Evolutionary conservation across 305 asterid genomes (phyloP).

Genomic region (Fraxinus sp.): DNA sequence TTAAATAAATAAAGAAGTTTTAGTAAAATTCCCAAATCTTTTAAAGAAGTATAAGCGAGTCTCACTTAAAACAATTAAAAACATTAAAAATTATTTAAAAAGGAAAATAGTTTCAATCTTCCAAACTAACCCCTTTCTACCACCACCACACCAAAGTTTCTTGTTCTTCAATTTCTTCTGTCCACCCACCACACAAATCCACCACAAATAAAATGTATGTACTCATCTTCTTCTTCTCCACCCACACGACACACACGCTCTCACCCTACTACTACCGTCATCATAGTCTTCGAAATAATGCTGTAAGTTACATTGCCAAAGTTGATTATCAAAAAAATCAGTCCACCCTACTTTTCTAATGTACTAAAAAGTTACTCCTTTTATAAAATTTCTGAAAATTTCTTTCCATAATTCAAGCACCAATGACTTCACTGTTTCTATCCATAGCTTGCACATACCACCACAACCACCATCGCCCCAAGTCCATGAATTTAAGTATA

Average conservation of each 20-base stretch:
- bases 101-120: background rate
- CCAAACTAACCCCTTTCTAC: background rate
- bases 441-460: slow-evolving; percentile 10
- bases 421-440: slow-evolving; percentile 15
- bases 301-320: background rate
- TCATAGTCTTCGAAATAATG: background rate
- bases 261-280: background rate
- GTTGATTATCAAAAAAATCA: background rate
- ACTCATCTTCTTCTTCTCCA: background rate
- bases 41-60: background rate
- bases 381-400: background rate
- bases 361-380: background rate
- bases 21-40: background rate
- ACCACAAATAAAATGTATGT: background rate
- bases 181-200: background rate
- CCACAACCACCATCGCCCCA: slow-evolving; percentile 3
- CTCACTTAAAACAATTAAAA: background rate
- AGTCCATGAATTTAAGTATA: background rate
- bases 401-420: background rate
- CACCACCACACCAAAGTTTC: background rate
- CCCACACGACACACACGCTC: background rate
- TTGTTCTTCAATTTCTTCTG: background rate
- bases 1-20: too few relatives aligned
- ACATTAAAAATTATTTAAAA: background rate
- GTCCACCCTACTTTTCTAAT: background rate